Evolutionary conservation across 2,329 filamentous ascomycete species (phyloP).

Genomic region (Fusarium torulosum): DNA sequence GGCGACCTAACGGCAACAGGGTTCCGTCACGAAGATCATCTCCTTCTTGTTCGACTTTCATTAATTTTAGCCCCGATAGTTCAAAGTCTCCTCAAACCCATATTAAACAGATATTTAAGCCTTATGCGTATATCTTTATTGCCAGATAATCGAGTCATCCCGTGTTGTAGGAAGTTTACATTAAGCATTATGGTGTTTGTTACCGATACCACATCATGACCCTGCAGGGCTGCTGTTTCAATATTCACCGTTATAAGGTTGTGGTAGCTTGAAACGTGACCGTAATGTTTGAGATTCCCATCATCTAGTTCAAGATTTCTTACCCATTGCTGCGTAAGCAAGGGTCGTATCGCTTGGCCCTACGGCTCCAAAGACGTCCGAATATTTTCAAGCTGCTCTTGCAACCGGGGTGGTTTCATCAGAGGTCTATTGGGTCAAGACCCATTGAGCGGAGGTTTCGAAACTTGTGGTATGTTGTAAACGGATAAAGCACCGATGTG

Average conservation of each 20-base stretch:
- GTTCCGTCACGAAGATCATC: background rate
- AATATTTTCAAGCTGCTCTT: conserved; percentile 25
- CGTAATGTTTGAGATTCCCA: conserved; percentile 35
- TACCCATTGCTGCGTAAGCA: conserved; percentile 19
- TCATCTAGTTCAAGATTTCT: conserved; percentile 23
- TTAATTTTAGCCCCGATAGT: conserved; percentile 4
- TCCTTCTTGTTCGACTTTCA: conserved; percentile 18
- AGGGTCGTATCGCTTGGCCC: conserved; percentile 40
- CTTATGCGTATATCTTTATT: background rate
- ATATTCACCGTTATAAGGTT: conserved; percentile 36
- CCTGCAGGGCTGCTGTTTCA: conserved; percentile 33
- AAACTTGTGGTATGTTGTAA: conserved; percentile 28
- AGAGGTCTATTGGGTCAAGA: conserved; percentile 5
- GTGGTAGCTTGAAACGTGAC: conserved; percentile 34
- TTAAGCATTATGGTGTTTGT: conserved; percentile 10
- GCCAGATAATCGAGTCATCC: conserved; percentile 12
- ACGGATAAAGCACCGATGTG: conserved; percentile 26
- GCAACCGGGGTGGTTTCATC: conserved; percentile 36
- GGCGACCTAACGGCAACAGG: background rate
- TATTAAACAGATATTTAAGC: background rate
- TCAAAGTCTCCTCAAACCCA: background rate
- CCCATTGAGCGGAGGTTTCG: conserved; percentile 28
- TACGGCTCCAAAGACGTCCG: conserved; percentile 32
- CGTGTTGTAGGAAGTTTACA: conserved; percentile 4
- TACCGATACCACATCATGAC: conserved; percentile 5